phyloP scores from a whole-genome alignment of 331 rosid genomes.

The Quercus phellos region DNA sequence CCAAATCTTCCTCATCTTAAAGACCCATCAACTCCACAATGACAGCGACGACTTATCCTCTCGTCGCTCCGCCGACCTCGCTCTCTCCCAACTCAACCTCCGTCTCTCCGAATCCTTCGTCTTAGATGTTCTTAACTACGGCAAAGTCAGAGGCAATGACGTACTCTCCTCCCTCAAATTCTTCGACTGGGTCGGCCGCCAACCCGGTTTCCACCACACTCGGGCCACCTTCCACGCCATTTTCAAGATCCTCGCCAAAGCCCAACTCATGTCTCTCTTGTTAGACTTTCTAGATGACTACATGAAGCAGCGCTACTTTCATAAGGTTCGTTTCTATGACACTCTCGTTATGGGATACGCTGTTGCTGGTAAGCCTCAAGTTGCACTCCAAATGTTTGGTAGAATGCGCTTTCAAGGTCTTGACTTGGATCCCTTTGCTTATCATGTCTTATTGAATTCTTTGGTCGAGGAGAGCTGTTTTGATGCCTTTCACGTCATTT shows the following conservation, averaged over 20 bases:
- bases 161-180: slow-evolving; percentile 69
- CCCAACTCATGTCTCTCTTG: slow-evolving; percentile 44
- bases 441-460: slow-evolving; percentile 59
- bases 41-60: slow-evolving; percentile 17
- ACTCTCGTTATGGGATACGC: slow-evolving; percentile 80
- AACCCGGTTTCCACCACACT: slow-evolving; percentile 50
- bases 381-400: slow-evolving; percentile 65
- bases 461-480: slow-evolving; percentile 45
- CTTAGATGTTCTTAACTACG: slow-evolving; percentile 49
- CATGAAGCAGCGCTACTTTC: not conserved
- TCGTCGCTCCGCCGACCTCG: slow-evolving; percentile 21
- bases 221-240: slow-evolving; percentile 54
- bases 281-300: slow-evolving; percentile 42
- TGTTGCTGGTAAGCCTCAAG: slow-evolving; percentile 54
- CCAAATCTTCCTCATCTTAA: slow-evolving; percentile 49
- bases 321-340: slow-evolving; percentile 38
- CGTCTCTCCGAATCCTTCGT: slow-evolving; percentile 49
- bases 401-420: slow-evolving; percentile 67
- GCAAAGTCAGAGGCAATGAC: slow-evolving; percentile 14
- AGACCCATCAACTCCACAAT: not conserved
- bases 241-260: slow-evolving; percentile 49
- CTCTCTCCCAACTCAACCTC: slow-evolving; percentile 45
- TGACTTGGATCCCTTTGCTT: slow-evolving; percentile 50
- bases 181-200: slow-evolving; percentile 94
- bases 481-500: slow-evolving; percentile 40